Conservation (phyloP, 1,139 yeast species). For the Arxiozyma slooffiae region DNA sequence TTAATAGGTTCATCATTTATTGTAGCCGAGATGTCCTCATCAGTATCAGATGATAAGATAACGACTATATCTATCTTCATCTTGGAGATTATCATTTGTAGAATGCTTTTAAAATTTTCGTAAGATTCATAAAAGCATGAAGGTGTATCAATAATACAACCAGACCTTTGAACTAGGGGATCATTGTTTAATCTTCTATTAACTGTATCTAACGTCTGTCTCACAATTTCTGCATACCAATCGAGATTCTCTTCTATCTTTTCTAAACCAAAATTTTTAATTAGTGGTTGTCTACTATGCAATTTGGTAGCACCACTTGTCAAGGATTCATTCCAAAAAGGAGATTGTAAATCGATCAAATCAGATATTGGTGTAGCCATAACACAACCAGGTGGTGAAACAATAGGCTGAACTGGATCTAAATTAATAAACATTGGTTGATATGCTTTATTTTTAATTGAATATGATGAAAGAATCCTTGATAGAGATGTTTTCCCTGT, state of each 20-base stretch:
- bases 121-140: slow-evolving; percentile 30
- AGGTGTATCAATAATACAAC: slow-evolving; percentile 78
- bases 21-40: slow-evolving; percentile 15
- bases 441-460: slow-evolving; percentile 52
- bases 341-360: slow-evolving; percentile 63
- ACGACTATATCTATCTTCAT: slow-evolving; percentile 44
- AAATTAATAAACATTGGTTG: slow-evolving; percentile 71
- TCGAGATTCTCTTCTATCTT: slow-evolving; percentile 48
- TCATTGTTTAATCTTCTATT: slow-evolving; percentile 53
- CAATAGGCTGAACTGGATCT: slow-evolving; percentile 72
- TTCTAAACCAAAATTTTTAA: slow-evolving; percentile 69
- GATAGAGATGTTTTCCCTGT: slow-evolving; percentile 73
- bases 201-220: slow-evolving; percentile 52
- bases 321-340: slow-evolving; percentile 73
- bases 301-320: slow-evolving; percentile 80
- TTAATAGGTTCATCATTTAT: slow-evolving; percentile 29
- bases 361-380: slow-evolving; percentile 82
- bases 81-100: slow-evolving; percentile 19
- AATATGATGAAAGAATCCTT: slow-evolving; percentile 64
- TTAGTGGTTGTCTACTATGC: slow-evolving; percentile 82
- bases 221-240: slow-evolving; percentile 47
- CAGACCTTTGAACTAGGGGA: slow-evolving; percentile 42
- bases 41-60: slow-evolving; percentile 37
- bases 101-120: slow-evolving; percentile 37
- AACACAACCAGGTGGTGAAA: slow-evolving; percentile 74